Evolutionary conservation across 2,329 filamentous ascomycete genomes (phyloP), one percentile per base, ranked within the genome.

Genomic region (Cladosporium sp.): DNA sequence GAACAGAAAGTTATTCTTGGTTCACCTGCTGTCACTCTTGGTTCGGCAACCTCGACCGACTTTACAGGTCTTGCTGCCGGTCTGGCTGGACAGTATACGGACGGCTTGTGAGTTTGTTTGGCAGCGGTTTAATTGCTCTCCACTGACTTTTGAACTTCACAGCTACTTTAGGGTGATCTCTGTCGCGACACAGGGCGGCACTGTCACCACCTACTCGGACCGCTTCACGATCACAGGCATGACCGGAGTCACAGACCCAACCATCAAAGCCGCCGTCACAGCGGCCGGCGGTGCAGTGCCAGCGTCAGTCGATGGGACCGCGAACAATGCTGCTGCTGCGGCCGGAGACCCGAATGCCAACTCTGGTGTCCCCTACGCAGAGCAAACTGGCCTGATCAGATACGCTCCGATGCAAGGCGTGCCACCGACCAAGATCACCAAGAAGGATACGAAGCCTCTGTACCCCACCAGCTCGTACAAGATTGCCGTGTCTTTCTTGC

Each of bases 211-310:
- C 71, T 90, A 83, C 74, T 89, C 88, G 13, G 71, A 79, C 58
- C 87, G 88, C 67, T 91, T 91, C 77, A 83, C 85, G n/a, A 78
- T 90, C 61, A 80, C 80, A 13, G 83, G 82, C 70, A 90, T 91
- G 88, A 88, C 83, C 2, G 88, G 88, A 43, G 77, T 77, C 5
- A 89, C 89, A 71, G 77, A 82, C 1, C 66, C 80, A 1, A 72
- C 71, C 43, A 76, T 85, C 56, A 70, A 72, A 26, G 66, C 71
- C 23, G 79, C 75, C 18, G 72, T 78, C 28, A 74, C 74, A 10
- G 70, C 80, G 6, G 74, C 75, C 4, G 78, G 78, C 8, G 79
- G 72, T 61, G 81, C 74, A 57, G 63, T 59, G 10, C 79, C 78
- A 54, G 70, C 70, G n/a, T 79, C 71, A 62, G 75, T 71, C 51